Conservation (phyloP, 768 basidiomycete genomes). For the Boletus fagicola region DNA sequence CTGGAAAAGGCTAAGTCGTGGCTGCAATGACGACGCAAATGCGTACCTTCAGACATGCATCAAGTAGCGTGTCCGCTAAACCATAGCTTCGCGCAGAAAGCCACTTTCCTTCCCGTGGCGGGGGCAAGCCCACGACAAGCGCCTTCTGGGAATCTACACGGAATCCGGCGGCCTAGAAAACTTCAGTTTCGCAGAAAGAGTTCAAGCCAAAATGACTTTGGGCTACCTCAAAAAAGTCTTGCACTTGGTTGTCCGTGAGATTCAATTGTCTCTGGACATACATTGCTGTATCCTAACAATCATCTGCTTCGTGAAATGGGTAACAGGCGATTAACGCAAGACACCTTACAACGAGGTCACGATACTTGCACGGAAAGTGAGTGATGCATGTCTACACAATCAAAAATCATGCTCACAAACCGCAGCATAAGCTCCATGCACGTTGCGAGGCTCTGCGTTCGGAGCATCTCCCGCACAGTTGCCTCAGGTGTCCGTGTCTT, state of each 20-base stretch:
- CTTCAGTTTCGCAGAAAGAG: neutral
- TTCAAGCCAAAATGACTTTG: neutral
- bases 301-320: neutral
- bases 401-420: conserved; percentile 27
- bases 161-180: conserved; percentile 38
- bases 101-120: conserved; percentile 36
- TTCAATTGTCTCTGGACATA: conserved; percentile 44
- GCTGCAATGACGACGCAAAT: neutral
- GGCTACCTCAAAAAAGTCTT: conserved; percentile 47
- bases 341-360: conserved; percentile 37
- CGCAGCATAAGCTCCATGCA: conserved; percentile 37
- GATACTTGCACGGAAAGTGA: conserved; percentile 34
- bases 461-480: conserved; percentile 36
- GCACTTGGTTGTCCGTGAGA: conserved; percentile 39
- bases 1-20: conserved; percentile 20
- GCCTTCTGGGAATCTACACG: conserved; percentile 41
- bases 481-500: conserved; percentile 43
- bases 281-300: conserved; percentile 39
- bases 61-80: conserved; percentile 41
- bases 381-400: neutral
- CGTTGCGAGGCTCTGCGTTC: conserved; percentile 36
- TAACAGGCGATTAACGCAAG: neutral
- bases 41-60: conserved; percentile 37
- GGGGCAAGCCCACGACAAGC: conserved; percentile 45
- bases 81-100: conserved; percentile 42